Evolutionary conservation across 495 filamentous ascomycete genomes (phyloP).

Genomic region (Hyaloscypha bicolor): DNA sequence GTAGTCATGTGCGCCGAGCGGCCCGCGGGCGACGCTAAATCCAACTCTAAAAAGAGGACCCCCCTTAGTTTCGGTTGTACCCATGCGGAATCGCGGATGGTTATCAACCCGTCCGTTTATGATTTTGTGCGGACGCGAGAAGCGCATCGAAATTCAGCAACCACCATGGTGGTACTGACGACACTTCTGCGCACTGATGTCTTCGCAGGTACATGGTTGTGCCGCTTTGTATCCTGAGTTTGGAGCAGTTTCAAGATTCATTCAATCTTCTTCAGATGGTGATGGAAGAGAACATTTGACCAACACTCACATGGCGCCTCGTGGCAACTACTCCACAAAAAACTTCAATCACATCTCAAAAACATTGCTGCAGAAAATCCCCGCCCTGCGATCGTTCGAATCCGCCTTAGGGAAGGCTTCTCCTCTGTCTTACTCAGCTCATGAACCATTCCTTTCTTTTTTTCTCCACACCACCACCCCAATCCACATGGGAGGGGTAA

Average conservation of each 20-base stretch:
- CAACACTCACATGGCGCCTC: background rate
- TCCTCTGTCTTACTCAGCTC: constrained; percentile 9
- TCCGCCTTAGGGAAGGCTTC: background rate
- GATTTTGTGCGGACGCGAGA: constrained; percentile 5
- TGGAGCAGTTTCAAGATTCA: background rate
- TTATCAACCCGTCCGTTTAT: background rate
- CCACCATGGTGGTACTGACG: background rate
- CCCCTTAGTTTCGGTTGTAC: background rate
- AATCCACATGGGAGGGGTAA: background rate
- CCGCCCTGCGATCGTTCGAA: background rate
- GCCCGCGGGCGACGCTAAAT: constrained; percentile 8
- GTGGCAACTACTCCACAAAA: background rate
- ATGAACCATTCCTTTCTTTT: constrained; percentile 12
- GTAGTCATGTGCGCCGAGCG: background rate
- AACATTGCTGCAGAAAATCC: background rate
- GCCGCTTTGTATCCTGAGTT: background rate
- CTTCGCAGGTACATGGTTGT: background rate
- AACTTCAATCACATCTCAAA: constrained; percentile 2
- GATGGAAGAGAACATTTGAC: background rate
- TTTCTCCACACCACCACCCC: constrained; percentile 4
- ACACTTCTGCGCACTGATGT: background rate
- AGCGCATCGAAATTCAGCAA: constrained; percentile 6
- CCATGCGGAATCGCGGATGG: background rate
- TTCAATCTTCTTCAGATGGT: background rate
- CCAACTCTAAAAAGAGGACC: constrained; percentile 21